Evolutionary conservation across 2,329 filamentous ascomycete genomes (phyloP), one percentile per base, ranked within the genome.

Genomic region (Rhexocercosporidium sp.): DNA sequence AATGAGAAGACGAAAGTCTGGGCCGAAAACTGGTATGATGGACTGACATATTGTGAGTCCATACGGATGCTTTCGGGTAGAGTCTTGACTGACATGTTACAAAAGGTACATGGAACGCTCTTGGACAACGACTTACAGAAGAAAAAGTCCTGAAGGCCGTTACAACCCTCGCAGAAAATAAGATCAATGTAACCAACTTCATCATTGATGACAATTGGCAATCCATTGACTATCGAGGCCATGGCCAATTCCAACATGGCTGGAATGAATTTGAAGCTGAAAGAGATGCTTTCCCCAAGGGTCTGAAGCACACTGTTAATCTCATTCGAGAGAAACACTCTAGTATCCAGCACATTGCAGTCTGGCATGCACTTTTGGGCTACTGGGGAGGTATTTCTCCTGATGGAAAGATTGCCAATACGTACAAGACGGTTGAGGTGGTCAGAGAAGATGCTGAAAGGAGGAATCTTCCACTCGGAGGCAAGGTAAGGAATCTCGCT

Each of bases 201-300:
- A 97, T 98, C 69, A 97, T 99, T 69, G 96, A 99, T 73, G 96
- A 99, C 76, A 97, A 96, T 74, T 99, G 96, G 96, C 94, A 97
- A 78, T 88, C 90, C 9, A 84, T 97, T 56, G 88, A 86, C 70
- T 80, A 83, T 34, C 73, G 76, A 27, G 83, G 83, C 0, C 75
- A 82, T 4, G 81, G 82, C 20, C 84, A 87, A 69, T 88, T 85
- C 69, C 84, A 86, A 59, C 80, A 86, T 65, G 86, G 89, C 29
- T 97, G 92, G 93, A 86, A 87, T 11, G 87, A 90, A 8, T 98
- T 99, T 70, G 94, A 98, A 76, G 96, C 95, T 0, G 92, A 96
- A 66, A 85, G 88, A 12, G 83, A 86, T 29, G 88, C 89, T 0
- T 99, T 99, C 67, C 94, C 95, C 0, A 82, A 86, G 1, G 96